These are phyloP conservation scores for Yamadazyma nakazawae DNA, from an alignment of 805 yeast species.

Conservation along the genomic window DNA sequence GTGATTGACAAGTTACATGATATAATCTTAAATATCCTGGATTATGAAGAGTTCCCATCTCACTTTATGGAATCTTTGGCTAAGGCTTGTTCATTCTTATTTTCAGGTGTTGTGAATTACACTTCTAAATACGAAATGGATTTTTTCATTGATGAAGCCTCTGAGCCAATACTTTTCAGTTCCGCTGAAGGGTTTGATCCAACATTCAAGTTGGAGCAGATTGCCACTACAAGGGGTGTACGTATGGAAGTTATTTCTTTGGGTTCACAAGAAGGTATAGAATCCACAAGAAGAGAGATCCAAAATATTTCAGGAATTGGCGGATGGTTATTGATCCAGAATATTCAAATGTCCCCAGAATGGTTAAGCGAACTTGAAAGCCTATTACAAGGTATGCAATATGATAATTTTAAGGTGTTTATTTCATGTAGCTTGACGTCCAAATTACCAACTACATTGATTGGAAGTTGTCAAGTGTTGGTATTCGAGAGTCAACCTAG, in stretches of 20 bases:
- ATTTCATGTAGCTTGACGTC: conserved; percentile 57
- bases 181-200: conserved; percentile 68
- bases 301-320: conserved; percentile 44
- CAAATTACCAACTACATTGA: conserved; percentile 51
- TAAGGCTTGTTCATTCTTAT: conserved; percentile 21
- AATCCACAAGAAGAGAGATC: conserved; percentile 48
- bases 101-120: conserved; percentile 24
- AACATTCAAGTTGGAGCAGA: conserved; percentile 45
- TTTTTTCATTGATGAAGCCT: conserved; percentile 23
- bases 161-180: conserved; percentile 48
- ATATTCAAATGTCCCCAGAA: conserved; percentile 65
- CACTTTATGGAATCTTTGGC: conserved; percentile 17
- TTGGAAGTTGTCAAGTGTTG: conserved; percentile 53
- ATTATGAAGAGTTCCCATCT: background rate
- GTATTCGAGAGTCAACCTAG: conserved; percentile 65
- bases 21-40: background rate
- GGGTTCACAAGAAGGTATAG: conserved; percentile 70
- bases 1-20: background rate
- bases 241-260: conserved; percentile 52
- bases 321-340: conserved; percentile 75
- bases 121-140: conserved; percentile 31
- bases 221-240: conserved; percentile 32
- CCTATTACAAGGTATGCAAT: conserved; percentile 23
- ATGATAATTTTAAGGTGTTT: conserved; percentile 49
- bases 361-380: conserved; percentile 61